Evolutionary conservation across 352 stramenopile species (phyloP).

Genomic region (Globisporangium acanthophoron): DNA sequence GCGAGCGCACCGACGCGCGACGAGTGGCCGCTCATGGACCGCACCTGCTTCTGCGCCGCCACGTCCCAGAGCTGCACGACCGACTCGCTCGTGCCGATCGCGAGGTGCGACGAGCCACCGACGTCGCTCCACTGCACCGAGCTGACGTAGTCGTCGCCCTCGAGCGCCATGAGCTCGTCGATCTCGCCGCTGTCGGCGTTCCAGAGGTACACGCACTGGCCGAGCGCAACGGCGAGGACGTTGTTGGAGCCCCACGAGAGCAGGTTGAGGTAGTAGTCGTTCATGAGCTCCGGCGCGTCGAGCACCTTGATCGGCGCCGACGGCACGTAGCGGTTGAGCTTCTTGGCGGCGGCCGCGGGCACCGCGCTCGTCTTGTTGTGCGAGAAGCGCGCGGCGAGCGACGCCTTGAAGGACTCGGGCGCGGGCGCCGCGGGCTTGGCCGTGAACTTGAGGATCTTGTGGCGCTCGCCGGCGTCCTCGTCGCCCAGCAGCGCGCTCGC

Average conservation of each 20-base stretch:
- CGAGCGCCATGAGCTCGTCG: conserved; percentile 89
- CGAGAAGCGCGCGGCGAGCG: conserved; percentile 90
- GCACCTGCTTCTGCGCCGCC: conserved; percentile 87
- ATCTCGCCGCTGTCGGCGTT: conserved; percentile 96
- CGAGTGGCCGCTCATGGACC: conserved; percentile 90
- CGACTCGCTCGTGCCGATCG: conserved; percentile 93
- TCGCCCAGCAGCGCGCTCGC: conserved; percentile 78
- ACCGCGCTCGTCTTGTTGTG: conserved; percentile 91
- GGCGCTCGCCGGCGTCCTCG: conserved; percentile 55
- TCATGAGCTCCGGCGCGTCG: conserved; percentile 97
- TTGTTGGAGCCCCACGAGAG: conserved; percentile 97
- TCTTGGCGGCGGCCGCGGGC: conserved; percentile 66
- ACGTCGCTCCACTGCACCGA: conserved; percentile 96
- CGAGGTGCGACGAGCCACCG: conserved; percentile 77
- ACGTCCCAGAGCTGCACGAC: conserved; percentile 98
- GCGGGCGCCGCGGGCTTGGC: conserved; percentile 94
- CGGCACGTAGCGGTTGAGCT: conserved; percentile 94
- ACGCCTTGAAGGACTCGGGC: conserved; percentile 93
- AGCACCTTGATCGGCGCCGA: conserved; percentile 94
- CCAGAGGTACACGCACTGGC: conserved; percentile 98
- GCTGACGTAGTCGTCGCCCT: conserved; percentile 93
- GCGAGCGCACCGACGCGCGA: conserved; percentile 92
- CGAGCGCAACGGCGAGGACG: conserved; percentile 95
- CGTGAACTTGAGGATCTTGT: conserved; percentile 97
- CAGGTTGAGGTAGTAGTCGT: conserved; percentile 99